Conservation (phyloP, 179 eudicot genomes). For the Beta macrorhiza region DNA sequence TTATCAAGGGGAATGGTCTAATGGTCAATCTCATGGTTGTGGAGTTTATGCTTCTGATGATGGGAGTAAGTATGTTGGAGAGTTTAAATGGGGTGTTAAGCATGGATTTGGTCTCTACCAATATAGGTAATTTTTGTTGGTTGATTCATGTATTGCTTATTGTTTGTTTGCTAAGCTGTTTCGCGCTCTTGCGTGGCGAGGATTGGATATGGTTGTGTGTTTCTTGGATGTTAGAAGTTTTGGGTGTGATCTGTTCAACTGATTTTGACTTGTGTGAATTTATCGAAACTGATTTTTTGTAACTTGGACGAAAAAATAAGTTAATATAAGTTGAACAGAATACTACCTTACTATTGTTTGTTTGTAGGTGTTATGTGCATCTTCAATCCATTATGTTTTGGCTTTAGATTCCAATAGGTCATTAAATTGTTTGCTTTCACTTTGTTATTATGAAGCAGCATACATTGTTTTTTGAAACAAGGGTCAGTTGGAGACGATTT, state of each 20-base stretch:
- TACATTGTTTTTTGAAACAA: neutral
- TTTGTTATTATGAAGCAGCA: neutral
- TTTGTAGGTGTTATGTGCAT: neutral
- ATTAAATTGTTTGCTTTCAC: neutral
- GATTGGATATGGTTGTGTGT: neutral
- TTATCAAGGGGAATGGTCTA: constrained; percentile 90
- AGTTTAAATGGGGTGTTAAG: constrained; percentile 95
- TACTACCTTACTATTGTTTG: neutral
- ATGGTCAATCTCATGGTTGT: constrained; percentile 91
- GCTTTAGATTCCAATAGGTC: neutral
- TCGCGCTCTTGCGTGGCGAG: neutral
- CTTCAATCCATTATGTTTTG: neutral
- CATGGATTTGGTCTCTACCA: constrained; percentile 95
- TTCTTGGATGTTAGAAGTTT: neutral
- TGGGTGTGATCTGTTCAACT: neutral
- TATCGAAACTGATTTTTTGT: too few species aligned
- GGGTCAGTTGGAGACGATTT: neutral
- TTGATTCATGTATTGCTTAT: neutral
- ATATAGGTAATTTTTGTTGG: constrained; percentile 56
- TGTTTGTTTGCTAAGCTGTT: neutral
- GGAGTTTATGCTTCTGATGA: constrained; percentile 91
- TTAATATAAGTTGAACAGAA: too few species aligned
- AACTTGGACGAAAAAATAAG: too few species aligned
- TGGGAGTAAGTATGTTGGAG: constrained; percentile 93
- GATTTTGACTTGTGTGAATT: too few species aligned